Evolutionary conservation across 441 rosid species (phyloP).

Genomic region (Codiaeum variegatum): DNA sequence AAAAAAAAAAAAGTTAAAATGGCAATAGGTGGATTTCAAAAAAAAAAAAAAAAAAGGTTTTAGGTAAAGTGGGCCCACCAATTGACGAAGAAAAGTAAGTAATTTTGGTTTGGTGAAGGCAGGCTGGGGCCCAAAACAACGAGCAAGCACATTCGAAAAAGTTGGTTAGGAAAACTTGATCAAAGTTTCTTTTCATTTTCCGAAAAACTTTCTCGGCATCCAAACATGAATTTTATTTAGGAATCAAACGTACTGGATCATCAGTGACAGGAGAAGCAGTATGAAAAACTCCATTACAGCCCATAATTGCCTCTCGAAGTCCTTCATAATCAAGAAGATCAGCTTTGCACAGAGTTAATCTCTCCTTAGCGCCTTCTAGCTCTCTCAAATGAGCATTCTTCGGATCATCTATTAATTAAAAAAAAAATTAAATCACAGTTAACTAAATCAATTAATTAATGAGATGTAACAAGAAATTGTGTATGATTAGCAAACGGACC

Average conservation of each 20-base stretch:
- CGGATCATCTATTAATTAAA: constrained; percentile 51
- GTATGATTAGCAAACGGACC: constrained; percentile 27
- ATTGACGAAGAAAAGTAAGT: no score
- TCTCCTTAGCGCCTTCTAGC: constrained; percentile 80
- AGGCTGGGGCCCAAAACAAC: not conserved
- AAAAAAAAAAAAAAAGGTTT: not conserved
- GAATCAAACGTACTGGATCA: constrained; percentile 52
- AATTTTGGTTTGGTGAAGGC: not conserved
- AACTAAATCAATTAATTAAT: not conserved
- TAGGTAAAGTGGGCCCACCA: not conserved
- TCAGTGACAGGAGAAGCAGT: constrained; percentile 86
- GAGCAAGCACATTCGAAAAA: not conserved
- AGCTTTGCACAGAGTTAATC: constrained; percentile 61
- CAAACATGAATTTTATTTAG: constrained; percentile 16
- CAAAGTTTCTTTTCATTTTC: not conserved
- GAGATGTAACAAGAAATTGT: not conserved
- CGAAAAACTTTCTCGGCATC: constrained; percentile 10
- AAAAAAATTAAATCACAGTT: not conserved
- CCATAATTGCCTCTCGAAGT: constrained; percentile 56
- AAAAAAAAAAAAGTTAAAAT: no score
- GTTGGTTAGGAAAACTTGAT: not conserved
- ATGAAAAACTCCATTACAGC: constrained; percentile 88
- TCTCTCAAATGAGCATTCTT: constrained; percentile 77
- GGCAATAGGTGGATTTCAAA: no score
- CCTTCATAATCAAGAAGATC: constrained; percentile 72